A percentile compares a stretch with the other conserved stretches of the same genome.
phyloP scores from a whole-genome alignment of 2,329 filamentous ascomycete species.

The Thelonectria olida region DNA sequence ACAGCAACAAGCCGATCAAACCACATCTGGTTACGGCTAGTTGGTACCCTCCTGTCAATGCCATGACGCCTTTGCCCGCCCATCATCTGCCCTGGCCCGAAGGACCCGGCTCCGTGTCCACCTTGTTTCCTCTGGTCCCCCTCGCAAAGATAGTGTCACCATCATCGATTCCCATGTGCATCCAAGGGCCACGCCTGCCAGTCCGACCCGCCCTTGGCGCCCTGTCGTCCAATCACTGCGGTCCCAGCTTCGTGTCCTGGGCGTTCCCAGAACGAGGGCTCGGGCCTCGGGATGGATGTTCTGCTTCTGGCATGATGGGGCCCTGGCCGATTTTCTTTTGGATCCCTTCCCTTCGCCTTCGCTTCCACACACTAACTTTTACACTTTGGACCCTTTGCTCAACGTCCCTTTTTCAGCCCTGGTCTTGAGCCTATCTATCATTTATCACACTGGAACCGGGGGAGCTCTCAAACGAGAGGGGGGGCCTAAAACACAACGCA shows the following conservation, averaged over 20 bases:
- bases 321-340: slow-evolving; percentile 28
- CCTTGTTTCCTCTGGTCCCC: neutral
- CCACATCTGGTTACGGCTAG: too few relatives aligned
- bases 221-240: slow-evolving; percentile 36
- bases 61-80: slow-evolving; percentile 23
- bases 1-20: neutral
- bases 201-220: slow-evolving; percentile 17
- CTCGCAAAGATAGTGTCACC: slow-evolving; percentile 10
- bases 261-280: slow-evolving; percentile 42
- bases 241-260: slow-evolving; percentile 40
- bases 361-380: slow-evolving; percentile 1
- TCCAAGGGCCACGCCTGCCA: slow-evolving; percentile 11
- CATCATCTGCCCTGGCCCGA: neutral
- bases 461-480: too few relatives aligned
- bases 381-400: slow-evolving; percentile 25
- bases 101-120: slow-evolving; percentile 18
- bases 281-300: slow-evolving; percentile 44
- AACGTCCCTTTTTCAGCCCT: slow-evolving; percentile 25
- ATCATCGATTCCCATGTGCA: slow-evolving; percentile 27
- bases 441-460: slow-evolving; percentile 23
- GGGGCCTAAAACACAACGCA: too few relatives aligned
- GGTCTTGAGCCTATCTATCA: slow-evolving; percentile 16
- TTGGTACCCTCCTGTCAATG: too few relatives aligned
- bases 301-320: slow-evolving; percentile 39
- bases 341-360: slow-evolving; percentile 18